Conservation (phyloP, 1,284 basidiomycete genomes). For the Cutaneotrichosporon spelunceum region DNA sequence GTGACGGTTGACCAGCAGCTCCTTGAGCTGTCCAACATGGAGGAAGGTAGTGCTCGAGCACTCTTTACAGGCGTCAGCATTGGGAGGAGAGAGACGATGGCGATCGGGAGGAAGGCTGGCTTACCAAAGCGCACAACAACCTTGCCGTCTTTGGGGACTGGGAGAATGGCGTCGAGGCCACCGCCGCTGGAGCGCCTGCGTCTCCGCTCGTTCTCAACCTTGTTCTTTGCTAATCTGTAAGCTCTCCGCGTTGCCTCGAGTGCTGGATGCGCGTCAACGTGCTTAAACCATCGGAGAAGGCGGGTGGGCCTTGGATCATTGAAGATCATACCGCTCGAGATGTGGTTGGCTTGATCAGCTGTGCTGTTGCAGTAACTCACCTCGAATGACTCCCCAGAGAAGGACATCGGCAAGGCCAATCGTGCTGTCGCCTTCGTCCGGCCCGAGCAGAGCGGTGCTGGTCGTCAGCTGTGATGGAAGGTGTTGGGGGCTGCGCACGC, state of each 20-base stretch:
- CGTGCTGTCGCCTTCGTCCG: neutral
- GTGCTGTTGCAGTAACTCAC: neutral
- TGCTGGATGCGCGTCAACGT: neutral
- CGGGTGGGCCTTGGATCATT: neutral
- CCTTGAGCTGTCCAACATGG: constrained; percentile 3
- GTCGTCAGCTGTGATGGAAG: neutral
- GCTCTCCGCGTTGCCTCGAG: neutral
- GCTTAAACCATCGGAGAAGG: constrained; percentile 3
- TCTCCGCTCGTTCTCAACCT: constrained; percentile 2
- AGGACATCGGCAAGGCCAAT: constrained; percentile 1
- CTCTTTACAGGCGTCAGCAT: neutral
- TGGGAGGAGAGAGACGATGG: neutral
- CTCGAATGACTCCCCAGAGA: constrained; percentile 4
- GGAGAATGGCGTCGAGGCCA: neutral
- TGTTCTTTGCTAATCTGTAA: neutral
- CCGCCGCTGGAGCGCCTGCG: neutral
- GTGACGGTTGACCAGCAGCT: constrained; percentile 1
- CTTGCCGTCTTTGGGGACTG: neutral
- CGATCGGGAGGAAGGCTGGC: neutral
- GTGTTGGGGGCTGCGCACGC: neutral
- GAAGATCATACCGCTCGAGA: constrained; percentile 1
- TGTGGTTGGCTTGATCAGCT: constrained; percentile 2
- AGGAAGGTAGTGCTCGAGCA: neutral
- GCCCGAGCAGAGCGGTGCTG: neutral
- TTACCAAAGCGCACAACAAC: constrained; percentile 8